Evolutionary conservation across 2,329 filamentous ascomycete genomes (phyloP).

Genomic region (Aspergillus melleus): DNA sequence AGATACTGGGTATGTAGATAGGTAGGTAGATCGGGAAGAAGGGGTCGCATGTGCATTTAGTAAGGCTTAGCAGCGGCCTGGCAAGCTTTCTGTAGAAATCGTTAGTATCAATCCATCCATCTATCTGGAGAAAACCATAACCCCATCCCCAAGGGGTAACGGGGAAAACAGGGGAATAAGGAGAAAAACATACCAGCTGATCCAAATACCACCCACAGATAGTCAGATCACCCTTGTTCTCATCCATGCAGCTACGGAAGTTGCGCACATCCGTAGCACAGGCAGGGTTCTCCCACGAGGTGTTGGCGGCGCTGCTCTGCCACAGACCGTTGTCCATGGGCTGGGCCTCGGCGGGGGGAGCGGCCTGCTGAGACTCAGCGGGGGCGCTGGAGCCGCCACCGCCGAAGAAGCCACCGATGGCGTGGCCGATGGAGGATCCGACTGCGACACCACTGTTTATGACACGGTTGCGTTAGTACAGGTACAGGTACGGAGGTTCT

Average conservation of each 20-base stretch:
- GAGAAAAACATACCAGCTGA: slow-evolving; percentile 63
- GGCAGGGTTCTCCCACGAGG: slow-evolving; percentile 53
- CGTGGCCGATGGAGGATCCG: slow-evolving; percentile 92
- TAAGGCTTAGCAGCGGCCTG: slow-evolving; percentile 74
- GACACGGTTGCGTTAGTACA: not conserved
- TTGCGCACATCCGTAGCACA: slow-evolving; percentile 77
- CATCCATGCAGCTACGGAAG: slow-evolving; percentile 96
- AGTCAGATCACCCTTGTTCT: slow-evolving; percentile 88
- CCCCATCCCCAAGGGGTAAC: too few relatives aligned
- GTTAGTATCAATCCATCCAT: slow-evolving; percentile 26
- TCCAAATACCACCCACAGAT: slow-evolving; percentile 99
- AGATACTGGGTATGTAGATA: too few relatives aligned
- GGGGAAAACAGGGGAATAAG: not conserved
- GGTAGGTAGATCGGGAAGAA: not conserved
- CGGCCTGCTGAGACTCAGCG: slow-evolving; percentile 49
- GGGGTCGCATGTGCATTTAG: slow-evolving; percentile 42
- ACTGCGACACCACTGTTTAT: slow-evolving; percentile 82
- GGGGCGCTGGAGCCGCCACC: slow-evolving; percentile 65
- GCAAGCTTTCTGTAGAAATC: slow-evolving; percentile 66
- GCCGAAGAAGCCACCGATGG: slow-evolving; percentile 83
- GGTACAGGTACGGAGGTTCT: too few relatives aligned
- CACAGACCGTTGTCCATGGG: slow-evolving; percentile 51
- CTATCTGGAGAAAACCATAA: too few relatives aligned
- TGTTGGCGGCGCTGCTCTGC: slow-evolving; percentile 52
- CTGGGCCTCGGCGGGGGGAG: slow-evolving; percentile 54